phyloP scores from a whole-genome alignment of 345 rosid species.

The Bruguiera sexangula region DNA sequence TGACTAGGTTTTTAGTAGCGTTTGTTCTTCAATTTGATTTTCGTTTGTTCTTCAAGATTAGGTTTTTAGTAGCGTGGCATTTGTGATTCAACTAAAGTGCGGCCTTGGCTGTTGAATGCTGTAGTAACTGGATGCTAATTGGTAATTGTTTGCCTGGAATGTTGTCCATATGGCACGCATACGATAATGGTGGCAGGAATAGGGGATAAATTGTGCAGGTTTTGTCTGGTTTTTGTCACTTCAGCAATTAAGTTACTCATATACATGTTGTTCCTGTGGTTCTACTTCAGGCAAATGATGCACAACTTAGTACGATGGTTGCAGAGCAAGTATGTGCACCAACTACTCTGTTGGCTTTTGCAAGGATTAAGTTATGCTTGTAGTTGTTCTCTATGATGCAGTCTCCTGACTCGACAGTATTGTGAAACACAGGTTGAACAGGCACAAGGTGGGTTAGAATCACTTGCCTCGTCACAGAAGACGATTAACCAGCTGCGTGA shows the following conservation, averaged over 20 bases:
- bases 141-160: background rate
- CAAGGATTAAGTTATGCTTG: background rate
- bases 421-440: slow-evolving; percentile 67
- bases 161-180: background rate
- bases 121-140: too few species aligned
- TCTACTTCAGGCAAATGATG: slow-evolving; percentile 77
- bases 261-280: background rate
- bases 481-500: slow-evolving; percentile 65
- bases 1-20: too few species aligned
- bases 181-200: background rate
- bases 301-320: slow-evolving; percentile 98
- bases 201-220: background rate
- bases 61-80: too few species aligned
- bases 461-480: slow-evolving; percentile 71
- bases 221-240: background rate
- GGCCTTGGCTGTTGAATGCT: too few species aligned
- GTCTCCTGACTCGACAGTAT: background rate
- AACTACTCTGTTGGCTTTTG: background rate
- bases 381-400: background rate
- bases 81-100: too few species aligned
- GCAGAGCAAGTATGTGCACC: slow-evolving; percentile 70
- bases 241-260: background rate
- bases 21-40: too few species aligned
- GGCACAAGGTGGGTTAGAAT: slow-evolving; percentile 76
- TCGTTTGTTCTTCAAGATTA: too few species aligned